Percentiles rank a stretch among this genome's conserved stretches.
phyloP scores from a whole-genome alignment of 805 yeast species.

The Ogataea nitratoaversa region DNA sequence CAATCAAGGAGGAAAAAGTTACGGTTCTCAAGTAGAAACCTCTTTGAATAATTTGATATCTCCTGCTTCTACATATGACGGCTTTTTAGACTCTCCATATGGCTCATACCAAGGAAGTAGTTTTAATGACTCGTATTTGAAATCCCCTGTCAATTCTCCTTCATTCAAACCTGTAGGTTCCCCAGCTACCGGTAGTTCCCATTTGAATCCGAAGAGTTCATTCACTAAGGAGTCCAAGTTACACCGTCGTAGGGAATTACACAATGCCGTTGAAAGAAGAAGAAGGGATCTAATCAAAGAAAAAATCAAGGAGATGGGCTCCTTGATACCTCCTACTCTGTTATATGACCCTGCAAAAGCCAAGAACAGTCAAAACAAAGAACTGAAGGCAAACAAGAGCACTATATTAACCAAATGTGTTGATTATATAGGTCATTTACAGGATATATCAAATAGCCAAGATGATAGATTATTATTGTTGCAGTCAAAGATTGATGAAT shows the following conservation, averaged over 20 bases:
- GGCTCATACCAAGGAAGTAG: conserved; percentile 30
- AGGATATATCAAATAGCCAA: conserved; percentile 56
- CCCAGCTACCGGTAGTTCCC: conserved; percentile 31
- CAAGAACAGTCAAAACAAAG: conserved; percentile 40
- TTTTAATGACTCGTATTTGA: conserved; percentile 27
- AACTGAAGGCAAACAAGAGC: conserved; percentile 78
- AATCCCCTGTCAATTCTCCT: conserved; percentile 34
- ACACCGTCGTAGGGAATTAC: conserved; percentile 79
- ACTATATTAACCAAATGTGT: conserved; percentile 73
- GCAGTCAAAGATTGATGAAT: conserved; percentile 32
- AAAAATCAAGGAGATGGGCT: conserved; percentile 77
- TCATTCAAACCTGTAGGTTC: conserved; percentile 30
- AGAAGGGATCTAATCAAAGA: conserved; percentile 89
- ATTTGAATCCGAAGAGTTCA: conserved; percentile 31
- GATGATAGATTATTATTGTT: conserved; percentile 42
- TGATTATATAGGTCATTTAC: conserved; percentile 68
- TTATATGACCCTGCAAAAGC: conserved; percentile 36
- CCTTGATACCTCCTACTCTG: conserved; percentile 73
- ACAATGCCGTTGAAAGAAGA: conserved; percentile 90
- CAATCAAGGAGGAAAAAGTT: conserved; percentile 24
- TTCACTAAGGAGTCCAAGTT: conserved; percentile 64
- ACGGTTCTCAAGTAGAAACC: conserved; percentile 29
- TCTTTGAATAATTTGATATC: conserved; percentile 31
- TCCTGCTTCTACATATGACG: conserved; percentile 33
- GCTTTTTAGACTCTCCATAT: conserved; percentile 32